Evolutionary conservation across 1,284 basidiomycete genomes (phyloP), one percentile per base, ranked within the genome.

Genomic region (Hypsizygus ulmarius): DNA sequence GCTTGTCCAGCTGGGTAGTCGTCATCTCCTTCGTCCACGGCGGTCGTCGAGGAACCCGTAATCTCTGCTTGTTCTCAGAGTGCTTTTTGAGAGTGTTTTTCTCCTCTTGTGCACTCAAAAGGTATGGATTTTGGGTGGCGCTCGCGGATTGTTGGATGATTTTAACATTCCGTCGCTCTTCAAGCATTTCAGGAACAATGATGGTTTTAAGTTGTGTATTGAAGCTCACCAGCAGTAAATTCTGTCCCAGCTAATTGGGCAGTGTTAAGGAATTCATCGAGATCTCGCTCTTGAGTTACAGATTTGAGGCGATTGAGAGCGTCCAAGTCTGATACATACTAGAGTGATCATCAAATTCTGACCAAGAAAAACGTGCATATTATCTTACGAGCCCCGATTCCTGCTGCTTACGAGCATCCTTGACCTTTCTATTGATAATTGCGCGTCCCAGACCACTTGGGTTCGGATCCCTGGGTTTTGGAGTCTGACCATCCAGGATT

Each of bases 201-300:
- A 37, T 55, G 47, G n/a, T 12, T 44, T 37, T 29, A 7, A 11
- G 5, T 32, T 27, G 8, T 27, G 28, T 25, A 36, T 39, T 30
- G 4, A 7, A 49, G 19, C 80, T 43, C 53, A 93, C 93, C 93
- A 30, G 94, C 97, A n/a, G 93, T 94, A 63, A 99, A 99, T 61
- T 99, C 93, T 11, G 87, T 88, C 45, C 91, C 96, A 15, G 97
- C 97, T 43, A 99, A 74, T 55, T 93, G 89, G 3, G 97, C 97
- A 14, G 93, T 97, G 64, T 85, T 96, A 51, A 99, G 71, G 66
- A 99, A 99, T 67, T 96, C 94, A 59, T 98, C 96, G 21, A 99
- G 75, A 71, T 97, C 94, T 50, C 85, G 78, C 71, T 99, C 94
- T 68, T 99, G 96, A 0, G 97, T 99, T 33, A 99, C 86, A 1